These are phyloP conservation scores for Hevea brasiliensis DNA, from an alignment of 345 rosid genomes.

Conservation along the genomic window DNA sequence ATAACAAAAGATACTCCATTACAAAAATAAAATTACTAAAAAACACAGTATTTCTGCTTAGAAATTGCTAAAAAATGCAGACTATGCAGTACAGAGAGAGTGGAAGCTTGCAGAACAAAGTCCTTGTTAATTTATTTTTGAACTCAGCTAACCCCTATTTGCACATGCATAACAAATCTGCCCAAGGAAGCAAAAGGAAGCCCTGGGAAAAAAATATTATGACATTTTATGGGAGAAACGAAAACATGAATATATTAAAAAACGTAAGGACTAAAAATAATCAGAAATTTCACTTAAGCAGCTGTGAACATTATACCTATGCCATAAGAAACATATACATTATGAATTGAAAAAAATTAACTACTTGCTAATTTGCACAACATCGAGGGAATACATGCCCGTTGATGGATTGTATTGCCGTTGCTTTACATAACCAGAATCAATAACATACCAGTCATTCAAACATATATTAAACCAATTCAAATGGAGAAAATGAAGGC, in stretches of 20 bases:
- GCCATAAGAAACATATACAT: constrained; percentile 21
- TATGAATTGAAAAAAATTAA: no score
- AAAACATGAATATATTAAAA: background rate
- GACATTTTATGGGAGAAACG: background rate
- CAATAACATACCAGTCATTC: constrained; percentile 80
- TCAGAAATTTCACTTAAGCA: background rate
- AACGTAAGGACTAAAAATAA: background rate
- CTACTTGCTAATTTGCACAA: constrained; percentile 96
- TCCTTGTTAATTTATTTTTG: background rate
- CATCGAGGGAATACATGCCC: constrained; percentile 97
- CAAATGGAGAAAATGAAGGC: background rate
- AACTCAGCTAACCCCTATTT: background rate
- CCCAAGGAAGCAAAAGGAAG: background rate
- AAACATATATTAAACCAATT: constrained; percentile 19
- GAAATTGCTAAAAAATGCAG: background rate
- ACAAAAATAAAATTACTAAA: background rate
- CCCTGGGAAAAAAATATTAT: background rate
- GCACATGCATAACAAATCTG: background rate
- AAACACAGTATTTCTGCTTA: background rate
- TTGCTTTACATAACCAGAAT: constrained; percentile 94
- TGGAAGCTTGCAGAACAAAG: background rate
- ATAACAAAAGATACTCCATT: background rate
- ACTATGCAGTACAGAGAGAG: no score
- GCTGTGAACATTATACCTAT: background rate
- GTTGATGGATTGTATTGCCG: constrained; percentile 89